Base-by-base conservation (phyloP, 2,329 filamentous ascomycete species). In the Aspergillus pseudoglaucus region DNA sequence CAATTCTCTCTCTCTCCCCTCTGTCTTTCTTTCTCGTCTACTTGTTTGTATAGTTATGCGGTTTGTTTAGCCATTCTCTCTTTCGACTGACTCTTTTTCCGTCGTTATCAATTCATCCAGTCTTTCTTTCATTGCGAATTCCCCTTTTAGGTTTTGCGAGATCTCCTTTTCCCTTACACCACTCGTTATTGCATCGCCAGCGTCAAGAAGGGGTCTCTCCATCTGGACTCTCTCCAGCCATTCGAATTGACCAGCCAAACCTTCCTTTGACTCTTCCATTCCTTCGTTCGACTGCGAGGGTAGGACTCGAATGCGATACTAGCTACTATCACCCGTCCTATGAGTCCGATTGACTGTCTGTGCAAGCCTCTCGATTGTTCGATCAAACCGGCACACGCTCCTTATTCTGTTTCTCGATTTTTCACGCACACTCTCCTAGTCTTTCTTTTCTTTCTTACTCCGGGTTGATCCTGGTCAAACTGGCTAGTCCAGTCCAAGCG, bases 381-480 rank as follows among this genome's bases (percentile, higher is more conserved):
- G 17, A 4, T 30, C 25, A 30, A 30, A 39, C 37, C 1, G 33
- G 17, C 17, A 15, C n/a, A 37, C 2, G n/a, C 33, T 17, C 18
- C 10, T 39, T 12, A 3, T 39, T 15, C 17, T n/a, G 23, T 27
- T 12, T 22, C 15, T 30, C 37, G 7, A 9, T 17, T 47, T 18
- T 20, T 47, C 43, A 44, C 39, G 6, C 18, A 18, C 42, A 35
- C 39, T 33, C 35, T 44, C 33, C 33, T 46, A 6, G 33, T 17
- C 33, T 17, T 39, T 48, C 27, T 55, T 58, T 27, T 41, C 38
- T 39, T 48, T 23, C 54, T 58, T 32, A 39, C 40, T 10, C 43
- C 53, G 54, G 61, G 61, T 63, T 63, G 61, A 63, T 47, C 61
- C 60, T 63, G 61, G 37, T 20, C 18, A 7, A 39, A 39, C 37